A percentile compares a stretch with the other conserved stretches of the same genome.
phyloP scores from a whole-genome alignment of 805 yeast species.

The Kregervanrija fluxuum region DNA sequence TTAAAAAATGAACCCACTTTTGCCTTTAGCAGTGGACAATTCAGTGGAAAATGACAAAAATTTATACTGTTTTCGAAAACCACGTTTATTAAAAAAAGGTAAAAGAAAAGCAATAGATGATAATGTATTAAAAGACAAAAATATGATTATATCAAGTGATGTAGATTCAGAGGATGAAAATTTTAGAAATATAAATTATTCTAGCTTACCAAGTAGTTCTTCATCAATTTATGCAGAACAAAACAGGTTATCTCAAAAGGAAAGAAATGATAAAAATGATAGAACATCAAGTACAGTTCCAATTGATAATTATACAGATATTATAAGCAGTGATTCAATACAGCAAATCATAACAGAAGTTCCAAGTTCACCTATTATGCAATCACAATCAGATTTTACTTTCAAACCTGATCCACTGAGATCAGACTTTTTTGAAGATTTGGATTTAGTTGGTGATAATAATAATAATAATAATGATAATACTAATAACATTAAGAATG shows the following conservation, averaged over 20 bases:
- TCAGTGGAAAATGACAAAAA: too few species aligned
- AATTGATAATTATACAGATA: neutral
- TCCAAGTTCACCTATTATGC: slow-evolving; percentile 5
- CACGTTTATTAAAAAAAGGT: too few species aligned
- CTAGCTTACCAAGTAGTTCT: too few species aligned
- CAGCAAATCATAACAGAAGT: neutral
- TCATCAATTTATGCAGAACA: too few species aligned
- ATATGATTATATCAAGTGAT: too few species aligned
- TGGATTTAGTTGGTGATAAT: neutral
- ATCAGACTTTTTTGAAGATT: slow-evolving; percentile 5
- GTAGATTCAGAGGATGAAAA: neutral
- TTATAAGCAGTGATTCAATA: slow-evolving; percentile 1
- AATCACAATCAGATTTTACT: neutral
- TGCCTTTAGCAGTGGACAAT: too few species aligned
- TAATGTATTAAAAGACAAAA: too few species aligned
- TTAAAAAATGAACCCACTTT: too few species aligned
- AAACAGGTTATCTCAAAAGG: slow-evolving; percentile 16
- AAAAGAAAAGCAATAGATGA: too few species aligned
- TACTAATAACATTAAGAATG: neutral
- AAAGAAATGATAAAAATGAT: neutral
- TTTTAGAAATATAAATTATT: too few species aligned
- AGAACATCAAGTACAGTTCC: slow-evolving; percentile 7
- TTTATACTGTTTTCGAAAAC: too few species aligned
- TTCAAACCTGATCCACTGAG: neutral
- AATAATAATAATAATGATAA: neutral